Evolutionary conservation across 805 yeast species (phyloP).

Genomic region (Yarrowia osloensis): DNA sequence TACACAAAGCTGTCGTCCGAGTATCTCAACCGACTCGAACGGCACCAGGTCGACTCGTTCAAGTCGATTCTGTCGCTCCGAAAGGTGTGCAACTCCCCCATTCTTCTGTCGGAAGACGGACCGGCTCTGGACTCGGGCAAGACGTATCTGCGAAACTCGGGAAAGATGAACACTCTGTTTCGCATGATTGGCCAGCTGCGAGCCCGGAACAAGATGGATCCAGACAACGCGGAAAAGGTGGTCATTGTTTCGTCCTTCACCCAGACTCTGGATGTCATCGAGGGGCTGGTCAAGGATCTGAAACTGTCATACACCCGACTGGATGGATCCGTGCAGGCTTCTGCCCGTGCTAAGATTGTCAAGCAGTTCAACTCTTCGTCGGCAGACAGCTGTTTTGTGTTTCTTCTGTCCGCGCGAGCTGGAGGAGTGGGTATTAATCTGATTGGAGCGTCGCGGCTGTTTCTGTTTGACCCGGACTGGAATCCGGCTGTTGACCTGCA

Average conservation of each 20-base stretch:
- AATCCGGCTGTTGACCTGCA: slow-evolving; percentile 91
- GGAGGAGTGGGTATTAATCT: slow-evolving; percentile 94
- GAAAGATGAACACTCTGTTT: slow-evolving; percentile 64
- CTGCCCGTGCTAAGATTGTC: slow-evolving; percentile 65
- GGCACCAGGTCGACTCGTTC: slow-evolving; percentile 49
- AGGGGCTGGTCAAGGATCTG: slow-evolving; percentile 52
- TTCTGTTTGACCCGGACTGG: slow-evolving; percentile 94
- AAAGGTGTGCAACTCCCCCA: slow-evolving; percentile 83
- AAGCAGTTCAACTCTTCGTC: slow-evolving; percentile 61
- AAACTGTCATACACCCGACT: slow-evolving; percentile 60
- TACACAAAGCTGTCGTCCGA: slow-evolving; percentile 52
- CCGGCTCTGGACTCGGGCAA: slow-evolving; percentile 40
- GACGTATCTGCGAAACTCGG: slow-evolving; percentile 40
- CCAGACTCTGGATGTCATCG: slow-evolving; percentile 77
- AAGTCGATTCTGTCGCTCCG: slow-evolving; percentile 71
- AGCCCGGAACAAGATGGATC: background rate
- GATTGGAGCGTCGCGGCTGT: slow-evolving; percentile 83
- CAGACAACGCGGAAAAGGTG: slow-evolving; percentile 79
- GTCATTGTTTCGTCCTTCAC: slow-evolving; percentile 89
- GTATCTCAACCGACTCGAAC: slow-evolving; percentile 40
- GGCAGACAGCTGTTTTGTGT: slow-evolving; percentile 52
- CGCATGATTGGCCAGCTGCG: slow-evolving; percentile 28
- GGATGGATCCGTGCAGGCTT: slow-evolving; percentile 82
- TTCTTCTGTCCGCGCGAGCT: slow-evolving; percentile 81
- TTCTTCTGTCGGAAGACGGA: slow-evolving; percentile 56